Conservation (phyloP, 768 basidiomycete species). For the Suillus discolor region DNA sequence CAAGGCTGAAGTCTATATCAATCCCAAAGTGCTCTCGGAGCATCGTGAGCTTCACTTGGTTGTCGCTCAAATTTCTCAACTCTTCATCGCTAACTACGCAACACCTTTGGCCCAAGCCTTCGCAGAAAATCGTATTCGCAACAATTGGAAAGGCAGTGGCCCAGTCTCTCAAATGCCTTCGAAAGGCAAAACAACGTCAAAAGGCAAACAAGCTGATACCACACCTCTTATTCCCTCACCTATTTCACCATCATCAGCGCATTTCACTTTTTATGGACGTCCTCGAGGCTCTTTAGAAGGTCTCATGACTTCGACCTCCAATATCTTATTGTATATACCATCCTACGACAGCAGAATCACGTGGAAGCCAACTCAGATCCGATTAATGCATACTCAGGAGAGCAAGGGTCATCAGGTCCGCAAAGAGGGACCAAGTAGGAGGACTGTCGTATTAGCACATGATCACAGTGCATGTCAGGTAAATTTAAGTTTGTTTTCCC, state of each 20-base stretch:
- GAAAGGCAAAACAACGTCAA: neutral
- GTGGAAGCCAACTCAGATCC: neutral
- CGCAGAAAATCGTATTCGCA: neutral
- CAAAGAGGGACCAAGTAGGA: too few species aligned
- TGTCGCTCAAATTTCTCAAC: neutral
- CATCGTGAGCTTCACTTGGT: neutral
- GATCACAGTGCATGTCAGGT: too few species aligned
- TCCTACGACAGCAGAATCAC: neutral
- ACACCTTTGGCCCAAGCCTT: neutral
- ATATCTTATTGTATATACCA: neutral
- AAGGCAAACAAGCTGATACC: neutral
- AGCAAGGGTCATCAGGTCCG: too few species aligned
- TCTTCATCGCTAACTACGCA: neutral
- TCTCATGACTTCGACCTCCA: neutral
- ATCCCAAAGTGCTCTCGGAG: neutral
- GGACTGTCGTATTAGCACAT: too few species aligned
- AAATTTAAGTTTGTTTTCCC: too few species aligned
- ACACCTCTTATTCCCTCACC: neutral
- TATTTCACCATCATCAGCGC: neutral
- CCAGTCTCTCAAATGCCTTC: neutral
- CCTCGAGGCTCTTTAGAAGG: neutral
- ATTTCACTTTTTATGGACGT: neutral
- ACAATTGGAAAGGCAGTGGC: neutral
- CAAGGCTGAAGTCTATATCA: too few species aligned
- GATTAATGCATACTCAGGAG: neutral